phyloP scores from a whole-genome alignment of 768 basidiomycete species.

The Collybiopsis confluens region DNA sequence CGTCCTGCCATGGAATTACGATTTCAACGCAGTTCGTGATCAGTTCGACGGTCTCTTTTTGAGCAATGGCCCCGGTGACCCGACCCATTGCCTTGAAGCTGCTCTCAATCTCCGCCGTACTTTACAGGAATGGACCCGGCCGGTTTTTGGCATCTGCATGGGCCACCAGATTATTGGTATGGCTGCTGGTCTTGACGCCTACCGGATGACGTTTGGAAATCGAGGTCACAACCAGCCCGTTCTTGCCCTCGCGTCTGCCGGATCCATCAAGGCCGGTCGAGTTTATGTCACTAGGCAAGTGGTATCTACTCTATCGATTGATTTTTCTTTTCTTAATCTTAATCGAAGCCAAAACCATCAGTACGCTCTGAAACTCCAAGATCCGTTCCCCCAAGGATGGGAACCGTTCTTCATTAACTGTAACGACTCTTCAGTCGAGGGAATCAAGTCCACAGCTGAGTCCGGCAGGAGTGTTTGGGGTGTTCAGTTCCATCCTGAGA shows the following conservation, averaged over 20 bases:
- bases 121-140: constrained; percentile 84
- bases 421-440: constrained; percentile 98
- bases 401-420: constrained; percentile 99
- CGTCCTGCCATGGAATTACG: constrained; percentile 95
- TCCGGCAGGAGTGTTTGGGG: constrained; percentile 95
- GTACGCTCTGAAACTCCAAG: constrained; percentile 90
- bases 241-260: constrained; percentile 87
- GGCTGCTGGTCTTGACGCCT: constrained; percentile 94
- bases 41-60: constrained; percentile 94
- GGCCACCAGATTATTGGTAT: constrained; percentile 98
- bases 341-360: constrained; percentile 86
- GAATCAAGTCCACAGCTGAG: constrained; percentile 89
- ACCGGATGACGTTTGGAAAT: constrained; percentile 99
- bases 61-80: constrained; percentile 96
- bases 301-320: neutral
- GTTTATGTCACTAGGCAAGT: constrained; percentile 92
- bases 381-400: constrained; percentile 96
- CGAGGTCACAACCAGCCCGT: constrained; percentile 99
- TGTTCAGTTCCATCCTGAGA: constrained; percentile 99
- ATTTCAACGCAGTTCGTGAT: constrained; percentile 90
- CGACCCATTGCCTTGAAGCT: constrained; percentile 82
- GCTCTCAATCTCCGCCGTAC: constrained; percentile 77
- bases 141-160: constrained; percentile 99
- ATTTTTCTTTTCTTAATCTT: constrained; percentile 2
- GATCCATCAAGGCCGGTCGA: constrained; percentile 91